Conservation (phyloP, 2,329 filamentous ascomycete genomes). For the Ambrosiella xylebori region DNA sequence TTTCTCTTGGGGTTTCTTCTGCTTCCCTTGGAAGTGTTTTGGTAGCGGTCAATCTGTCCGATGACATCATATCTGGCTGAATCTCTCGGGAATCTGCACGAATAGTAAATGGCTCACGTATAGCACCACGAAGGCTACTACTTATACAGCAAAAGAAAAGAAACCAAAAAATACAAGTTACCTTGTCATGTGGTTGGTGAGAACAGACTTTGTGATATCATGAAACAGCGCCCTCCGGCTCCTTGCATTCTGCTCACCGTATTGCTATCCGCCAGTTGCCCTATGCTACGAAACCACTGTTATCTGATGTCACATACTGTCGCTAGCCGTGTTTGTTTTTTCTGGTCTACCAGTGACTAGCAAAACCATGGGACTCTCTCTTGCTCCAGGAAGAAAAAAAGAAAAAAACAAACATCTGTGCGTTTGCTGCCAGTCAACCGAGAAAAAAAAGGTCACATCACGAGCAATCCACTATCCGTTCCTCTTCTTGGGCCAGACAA, state of each 20-base stretch:
- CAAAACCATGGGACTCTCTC: neutral
- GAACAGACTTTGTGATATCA: neutral
- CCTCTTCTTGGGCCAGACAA: neutral
- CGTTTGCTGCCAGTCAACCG: neutral
- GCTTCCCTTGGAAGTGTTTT: neutral
- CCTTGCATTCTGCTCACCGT: neutral
- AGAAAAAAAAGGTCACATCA: neutral
- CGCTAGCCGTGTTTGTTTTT: no score
- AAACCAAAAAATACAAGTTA: neutral
- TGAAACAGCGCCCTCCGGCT: neutral
- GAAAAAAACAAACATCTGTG: neutral
- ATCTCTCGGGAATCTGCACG: neutral
- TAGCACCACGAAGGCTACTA: neutral
- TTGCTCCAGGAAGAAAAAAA: neutral
- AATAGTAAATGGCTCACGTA: neutral
- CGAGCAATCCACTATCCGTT: neutral
- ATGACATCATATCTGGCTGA: neutral
- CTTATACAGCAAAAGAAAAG: neutral
- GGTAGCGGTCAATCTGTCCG: neutral
- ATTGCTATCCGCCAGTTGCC: neutral
- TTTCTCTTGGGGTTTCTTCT: neutral
- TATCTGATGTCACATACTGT: no score
- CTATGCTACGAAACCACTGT: no score
- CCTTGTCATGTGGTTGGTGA: neutral
- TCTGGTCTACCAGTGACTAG: neutral